Percentiles rank a stretch among this genome's conserved stretches.
Conservation (phyloP, 2,329 filamentous ascomycete species). For the Cordyceps militaris region DNA sequence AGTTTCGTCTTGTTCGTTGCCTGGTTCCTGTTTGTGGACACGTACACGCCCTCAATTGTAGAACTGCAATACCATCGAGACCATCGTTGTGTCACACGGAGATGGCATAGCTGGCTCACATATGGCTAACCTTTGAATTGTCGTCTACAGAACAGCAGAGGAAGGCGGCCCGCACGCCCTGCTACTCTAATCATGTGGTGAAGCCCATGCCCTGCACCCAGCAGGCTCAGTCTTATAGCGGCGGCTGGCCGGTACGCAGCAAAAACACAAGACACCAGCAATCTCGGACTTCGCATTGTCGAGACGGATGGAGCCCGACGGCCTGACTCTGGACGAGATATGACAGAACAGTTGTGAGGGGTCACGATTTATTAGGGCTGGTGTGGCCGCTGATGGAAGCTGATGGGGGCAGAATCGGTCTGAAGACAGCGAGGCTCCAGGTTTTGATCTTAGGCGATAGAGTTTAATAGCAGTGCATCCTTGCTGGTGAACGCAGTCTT, state of each 20-base stretch:
- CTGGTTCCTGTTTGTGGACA: no score
- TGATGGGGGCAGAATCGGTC: constrained; percentile 8
- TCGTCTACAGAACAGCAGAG: neutral
- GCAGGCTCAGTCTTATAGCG: neutral
- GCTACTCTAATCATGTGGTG: neutral
- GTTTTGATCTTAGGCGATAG: neutral
- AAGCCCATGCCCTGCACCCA: neutral
- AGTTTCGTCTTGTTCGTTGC: no score
- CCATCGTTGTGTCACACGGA: neutral
- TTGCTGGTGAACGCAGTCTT: neutral
- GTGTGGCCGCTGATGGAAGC: neutral
- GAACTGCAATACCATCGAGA: no score
- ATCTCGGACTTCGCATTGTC: neutral
- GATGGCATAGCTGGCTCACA: neutral
- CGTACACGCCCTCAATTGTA: no score
- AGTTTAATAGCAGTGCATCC: neutral
- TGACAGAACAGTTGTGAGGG: neutral
- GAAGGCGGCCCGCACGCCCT: neutral
- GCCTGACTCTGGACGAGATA: neutral
- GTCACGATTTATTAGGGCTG: neutral
- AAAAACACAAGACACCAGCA: neutral
- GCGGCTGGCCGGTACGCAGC: neutral
- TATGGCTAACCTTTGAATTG: neutral
- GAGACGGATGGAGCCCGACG: neutral
- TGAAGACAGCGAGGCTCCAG: neutral